Conservation (phyloP, 495 filamentous ascomycete species). For the Cercophora newfieldiana region DNA sequence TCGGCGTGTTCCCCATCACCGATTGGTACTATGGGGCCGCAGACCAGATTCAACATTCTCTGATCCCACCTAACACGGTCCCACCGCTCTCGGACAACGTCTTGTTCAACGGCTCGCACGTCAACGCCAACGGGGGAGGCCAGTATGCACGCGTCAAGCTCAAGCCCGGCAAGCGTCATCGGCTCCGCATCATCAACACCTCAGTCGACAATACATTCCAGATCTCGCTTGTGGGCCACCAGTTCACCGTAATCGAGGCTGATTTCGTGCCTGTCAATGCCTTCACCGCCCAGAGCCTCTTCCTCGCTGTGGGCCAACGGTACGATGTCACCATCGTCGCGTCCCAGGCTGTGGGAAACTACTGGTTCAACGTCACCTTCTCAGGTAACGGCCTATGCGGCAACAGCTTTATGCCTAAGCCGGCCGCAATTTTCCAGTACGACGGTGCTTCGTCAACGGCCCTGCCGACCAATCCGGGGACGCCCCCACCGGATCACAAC, state of each 20-base stretch:
- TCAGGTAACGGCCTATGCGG: background rate
- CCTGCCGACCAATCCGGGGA: constrained; percentile 13
- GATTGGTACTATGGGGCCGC: constrained; percentile 48
- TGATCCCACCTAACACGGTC: constrained; percentile 4
- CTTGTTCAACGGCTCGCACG: constrained; percentile 37
- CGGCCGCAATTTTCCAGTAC: constrained; percentile 23
- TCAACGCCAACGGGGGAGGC: constrained; percentile 31
- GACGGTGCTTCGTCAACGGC: constrained; percentile 14
- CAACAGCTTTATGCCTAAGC: background rate
- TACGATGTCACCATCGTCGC: constrained; percentile 64
- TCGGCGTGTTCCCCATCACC: constrained; percentile 52
- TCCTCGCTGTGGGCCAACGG: constrained; percentile 61
- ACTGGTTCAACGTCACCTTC: constrained; percentile 16
- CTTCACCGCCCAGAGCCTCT: constrained; percentile 39
- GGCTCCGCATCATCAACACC: constrained; percentile 53
- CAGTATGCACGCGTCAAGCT: constrained; percentile 32
- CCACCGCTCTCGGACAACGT: constrained; percentile 21
- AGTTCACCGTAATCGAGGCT: constrained; percentile 40
- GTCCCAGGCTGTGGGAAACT: constrained; percentile 33
- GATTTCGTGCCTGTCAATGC: constrained; percentile 49
- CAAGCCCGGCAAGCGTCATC: constrained; percentile 39
- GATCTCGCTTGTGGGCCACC: constrained; percentile 43
- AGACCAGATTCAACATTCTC: constrained; percentile 17
- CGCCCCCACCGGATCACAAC: constrained; percentile 2
- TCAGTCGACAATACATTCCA: constrained; percentile 36